These are phyloP conservation scores for Irpex sp. DNA, from an alignment of 1,284 basidiomycete species.

Conservation along the genomic window DNA sequence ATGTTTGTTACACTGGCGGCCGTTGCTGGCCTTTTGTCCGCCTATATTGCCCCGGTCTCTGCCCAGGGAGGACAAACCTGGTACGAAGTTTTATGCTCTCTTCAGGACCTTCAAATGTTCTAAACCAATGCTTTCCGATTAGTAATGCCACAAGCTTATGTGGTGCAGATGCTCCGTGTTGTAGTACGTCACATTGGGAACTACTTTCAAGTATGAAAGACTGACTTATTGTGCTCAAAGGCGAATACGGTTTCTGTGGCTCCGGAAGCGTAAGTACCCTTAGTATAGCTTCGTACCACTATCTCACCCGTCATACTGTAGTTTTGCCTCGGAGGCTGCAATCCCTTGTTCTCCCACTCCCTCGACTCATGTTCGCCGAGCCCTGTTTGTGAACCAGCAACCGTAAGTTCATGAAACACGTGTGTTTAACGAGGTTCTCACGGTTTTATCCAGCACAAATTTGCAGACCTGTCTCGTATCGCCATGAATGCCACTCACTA, in stretches of 20 bases:
- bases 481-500: conserved; percentile 61
- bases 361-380: conserved; percentile 67
- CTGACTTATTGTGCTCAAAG: conserved; percentile 27
- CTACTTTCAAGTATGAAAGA: not conserved
- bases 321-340: conserved; percentile 82
- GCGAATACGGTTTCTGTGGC: conserved; percentile 76
- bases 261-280: conserved; percentile 38
- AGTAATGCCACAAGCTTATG: conserved; percentile 57
- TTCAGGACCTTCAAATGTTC: not conserved
- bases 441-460: conserved; percentile 44
- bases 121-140: not conserved
- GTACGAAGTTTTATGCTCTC: conserved; percentile 5
- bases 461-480: conserved; percentile 65
- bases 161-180: conserved; percentile 60
- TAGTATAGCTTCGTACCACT: not conserved
- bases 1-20: conserved; percentile 1
- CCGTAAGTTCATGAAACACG: conserved; percentile 34
- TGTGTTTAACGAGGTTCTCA: not conserved
- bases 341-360: conserved; percentile 65
- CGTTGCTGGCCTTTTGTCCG: conserved; percentile 8
- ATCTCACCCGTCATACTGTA: conserved; percentile 21
- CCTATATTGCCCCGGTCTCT: conserved; percentile 8
- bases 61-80: conserved; percentile 22
- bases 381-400: conserved; percentile 66
- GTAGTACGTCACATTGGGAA: conserved; percentile 43